Evolutionary conservation across 768 basidiomycete species (phyloP).

Genomic region (Suillus luteus): DNA sequence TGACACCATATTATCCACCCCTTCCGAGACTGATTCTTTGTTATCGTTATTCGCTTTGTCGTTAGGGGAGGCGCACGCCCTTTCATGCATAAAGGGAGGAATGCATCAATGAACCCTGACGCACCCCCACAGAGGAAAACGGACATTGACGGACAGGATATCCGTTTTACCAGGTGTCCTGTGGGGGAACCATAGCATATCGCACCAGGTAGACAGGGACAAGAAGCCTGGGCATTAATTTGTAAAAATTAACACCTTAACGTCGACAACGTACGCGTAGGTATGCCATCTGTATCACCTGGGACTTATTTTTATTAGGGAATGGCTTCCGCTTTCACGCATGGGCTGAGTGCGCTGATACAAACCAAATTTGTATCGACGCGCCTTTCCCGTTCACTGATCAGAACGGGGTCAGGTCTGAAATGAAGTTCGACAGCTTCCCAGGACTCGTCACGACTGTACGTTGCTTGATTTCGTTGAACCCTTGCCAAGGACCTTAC

Average conservation of each 20-base stretch:
- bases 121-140: neutral
- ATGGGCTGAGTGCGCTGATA: neutral
- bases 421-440: neutral
- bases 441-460: neutral
- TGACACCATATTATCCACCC: neutral
- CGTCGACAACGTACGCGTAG: neutral
- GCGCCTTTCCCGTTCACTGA: neutral
- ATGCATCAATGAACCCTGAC: neutral
- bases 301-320: neutral
- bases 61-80: neutral
- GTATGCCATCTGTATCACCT: neutral
- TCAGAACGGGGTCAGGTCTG: neutral
- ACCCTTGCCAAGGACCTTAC: neutral
- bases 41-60: neutral
- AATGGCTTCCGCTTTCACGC: neutral
- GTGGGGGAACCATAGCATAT: neutral
- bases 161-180: neutral
- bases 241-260: neutral
- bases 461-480: neutral
- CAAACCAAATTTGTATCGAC: neutral
- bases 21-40: neutral
- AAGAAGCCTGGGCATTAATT: neutral
- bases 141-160: neutral
- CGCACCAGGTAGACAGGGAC: neutral
- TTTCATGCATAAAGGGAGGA: neutral